Evolutionary conservation across 768 basidiomycete genomes (phyloP), one percentile per base, ranked within the genome.

Genomic region (Boletellus emodensis): DNA sequence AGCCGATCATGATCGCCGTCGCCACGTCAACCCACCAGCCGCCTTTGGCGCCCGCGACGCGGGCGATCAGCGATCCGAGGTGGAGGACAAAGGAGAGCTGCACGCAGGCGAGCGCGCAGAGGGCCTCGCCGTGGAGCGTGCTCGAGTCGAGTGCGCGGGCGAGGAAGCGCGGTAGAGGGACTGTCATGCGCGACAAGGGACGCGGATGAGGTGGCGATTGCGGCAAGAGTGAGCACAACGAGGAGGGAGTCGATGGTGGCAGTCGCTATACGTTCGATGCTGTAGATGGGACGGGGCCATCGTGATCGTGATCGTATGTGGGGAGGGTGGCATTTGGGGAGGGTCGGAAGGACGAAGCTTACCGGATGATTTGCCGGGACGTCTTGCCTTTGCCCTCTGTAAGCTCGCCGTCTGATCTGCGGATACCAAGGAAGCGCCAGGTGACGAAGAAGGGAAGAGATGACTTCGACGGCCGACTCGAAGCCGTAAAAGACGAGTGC

Each of bases 1-100:
- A 3, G 3, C 67, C 71, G 35, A 77, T 63, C 5, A 71, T 46
- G 22, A 77, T 64, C 2, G 74, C 64, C 8, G 76, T 76, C n/a
- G 68, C 69, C 9, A 69, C 56, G 49, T 77, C 77, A 12, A 75
- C 64, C 76, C 77, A 77, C 77, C 76, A 77, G 0, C 75, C 77
- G 13, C 72, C 69, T 24, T 24, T 24, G 6, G 24, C 8, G 56
- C 46, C 76, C 76, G 75, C 24, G 3, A 71, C 55, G 6, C 67
- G 61, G 38, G 61, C 73, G 22, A 76, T 63, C 37, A 75, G 51
- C 7, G 69, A 68, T 2, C 76, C 77, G 5, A 71, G 36, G 46
- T 77, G 71, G 13, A 78, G 59, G 2, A 78, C 75, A 17, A 64
- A 36, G 0, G 74, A 76, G 28, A 78, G 68, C 48, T 78, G 70